Conservation (phyloP, 2,329 filamentous ascomycete species). For the Hypocreales sp. region DNA sequence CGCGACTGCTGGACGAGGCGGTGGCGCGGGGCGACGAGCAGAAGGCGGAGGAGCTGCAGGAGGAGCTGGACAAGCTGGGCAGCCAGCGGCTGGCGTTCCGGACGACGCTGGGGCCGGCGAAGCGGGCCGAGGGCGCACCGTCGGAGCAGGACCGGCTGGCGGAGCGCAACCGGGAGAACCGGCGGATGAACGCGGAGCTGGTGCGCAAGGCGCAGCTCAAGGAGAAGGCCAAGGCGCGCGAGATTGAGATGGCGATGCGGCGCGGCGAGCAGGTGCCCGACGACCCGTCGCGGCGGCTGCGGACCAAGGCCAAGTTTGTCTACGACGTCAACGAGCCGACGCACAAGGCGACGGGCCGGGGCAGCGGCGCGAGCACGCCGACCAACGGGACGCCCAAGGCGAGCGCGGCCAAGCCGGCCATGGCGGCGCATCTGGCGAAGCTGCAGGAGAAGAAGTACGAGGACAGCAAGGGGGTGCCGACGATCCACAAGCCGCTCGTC, state of each 20-base stretch:
- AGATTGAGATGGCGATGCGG: constrained; percentile 43
- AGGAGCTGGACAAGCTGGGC: constrained; percentile 46
- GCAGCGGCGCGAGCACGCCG: constrained; percentile 34
- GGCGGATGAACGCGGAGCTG: constrained; percentile 69
- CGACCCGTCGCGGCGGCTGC: constrained; percentile 45
- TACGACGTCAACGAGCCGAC: constrained; percentile 41
- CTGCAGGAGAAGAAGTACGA: constrained; percentile 34
- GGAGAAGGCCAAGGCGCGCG: constrained; percentile 51
- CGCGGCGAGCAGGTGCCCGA: constrained; percentile 46
- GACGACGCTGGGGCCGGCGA: constrained; percentile 41
- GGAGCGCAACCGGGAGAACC: constrained; percentile 70
- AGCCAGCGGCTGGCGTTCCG: constrained; percentile 60
- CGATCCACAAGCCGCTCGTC: constrained; percentile 64
- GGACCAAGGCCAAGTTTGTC: constrained; percentile 52
- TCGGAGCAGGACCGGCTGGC: constrained; percentile 71
- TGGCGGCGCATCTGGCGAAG: constrained; percentile 37
- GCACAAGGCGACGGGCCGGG: constrained; percentile 30
- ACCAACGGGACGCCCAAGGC: constrained; percentile 36
- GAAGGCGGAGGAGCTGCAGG: constrained; percentile 35
- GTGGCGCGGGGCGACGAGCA: constrained; percentile 46
- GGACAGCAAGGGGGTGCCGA: constrained; percentile 45
- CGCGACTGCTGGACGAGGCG: constrained; percentile 51
- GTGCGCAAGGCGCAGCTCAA: constrained; percentile 83
- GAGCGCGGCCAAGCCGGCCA: constrained; percentile 22
- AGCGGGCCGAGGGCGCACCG: constrained; percentile 32